phyloP scores from a whole-genome alignment of 2,329 filamentous ascomycete species.

The Aspergillus viridinutans region DNA sequence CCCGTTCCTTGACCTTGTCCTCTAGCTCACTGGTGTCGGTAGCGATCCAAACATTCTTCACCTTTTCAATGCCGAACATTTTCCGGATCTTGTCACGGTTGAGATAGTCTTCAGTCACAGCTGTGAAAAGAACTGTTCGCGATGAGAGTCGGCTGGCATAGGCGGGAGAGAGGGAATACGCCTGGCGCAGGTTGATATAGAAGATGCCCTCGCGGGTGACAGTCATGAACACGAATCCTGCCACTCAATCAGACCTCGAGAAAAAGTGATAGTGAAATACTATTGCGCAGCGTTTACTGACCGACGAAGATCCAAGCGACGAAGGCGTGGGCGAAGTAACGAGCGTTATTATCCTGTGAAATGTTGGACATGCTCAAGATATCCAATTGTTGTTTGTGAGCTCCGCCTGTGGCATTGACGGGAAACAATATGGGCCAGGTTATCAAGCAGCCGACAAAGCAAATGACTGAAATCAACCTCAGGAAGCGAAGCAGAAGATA shows the following conservation, averaged over 20 bases:
- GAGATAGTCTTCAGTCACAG: conserved; percentile 74
- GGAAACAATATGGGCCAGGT: conserved; percentile 89
- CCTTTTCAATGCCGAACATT: conserved; percentile 72
- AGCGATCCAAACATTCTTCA: conserved; percentile 79
- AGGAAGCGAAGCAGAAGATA: conserved; percentile 89
- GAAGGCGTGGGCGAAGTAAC: conserved; percentile 77
- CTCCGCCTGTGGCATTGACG: conserved; percentile 78
- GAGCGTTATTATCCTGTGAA: conserved; percentile 49
- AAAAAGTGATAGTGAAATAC: not conserved
- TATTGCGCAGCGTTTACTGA: conserved; percentile 18
- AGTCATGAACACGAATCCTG: conserved; percentile 77
- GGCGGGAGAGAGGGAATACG: conserved; percentile 79
- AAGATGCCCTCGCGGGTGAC: conserved; percentile 84
- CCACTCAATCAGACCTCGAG: not conserved
- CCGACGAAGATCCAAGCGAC: conserved; percentile 77
- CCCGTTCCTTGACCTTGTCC: conserved; percentile 74
- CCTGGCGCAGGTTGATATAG: conserved; percentile 89
- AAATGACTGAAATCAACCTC: conserved; percentile 71
- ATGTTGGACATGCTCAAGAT: conserved; percentile 77
- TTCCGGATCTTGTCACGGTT: conserved; percentile 70
- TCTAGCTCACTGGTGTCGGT: conserved; percentile 73
- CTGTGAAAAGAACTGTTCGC: conserved; percentile 82
- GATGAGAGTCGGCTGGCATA: conserved; percentile 85
- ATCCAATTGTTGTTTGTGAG: conserved; percentile 62
- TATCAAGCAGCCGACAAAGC: conserved; percentile 75